Evolutionary conservation across 495 filamentous ascomycete species (phyloP).

Genomic region (Echria macrotheca): DNA sequence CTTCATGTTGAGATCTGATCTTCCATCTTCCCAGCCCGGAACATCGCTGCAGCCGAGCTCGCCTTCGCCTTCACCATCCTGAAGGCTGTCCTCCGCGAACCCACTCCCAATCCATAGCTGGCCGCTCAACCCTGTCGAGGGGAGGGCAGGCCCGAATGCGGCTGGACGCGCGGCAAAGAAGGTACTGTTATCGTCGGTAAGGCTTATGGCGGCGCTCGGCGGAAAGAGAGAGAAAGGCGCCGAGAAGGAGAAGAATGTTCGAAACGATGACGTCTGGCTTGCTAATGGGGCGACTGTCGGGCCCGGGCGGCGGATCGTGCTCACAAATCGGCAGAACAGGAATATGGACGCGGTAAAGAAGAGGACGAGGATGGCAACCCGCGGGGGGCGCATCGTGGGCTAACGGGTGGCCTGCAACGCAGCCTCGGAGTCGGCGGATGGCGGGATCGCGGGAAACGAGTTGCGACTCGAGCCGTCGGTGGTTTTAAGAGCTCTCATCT

Average conservation of each 20-base stretch:
- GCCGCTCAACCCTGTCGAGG: constrained; percentile 69
- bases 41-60: constrained; percentile 98
- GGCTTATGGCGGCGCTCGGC: constrained; percentile 87
- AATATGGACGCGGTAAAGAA: constrained; percentile 44
- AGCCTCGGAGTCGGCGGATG: constrained; percentile 7
- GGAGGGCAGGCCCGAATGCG: constrained; percentile 81
- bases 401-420: constrained; percentile 1
- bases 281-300: constrained; percentile 22
- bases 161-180: constrained; percentile 92
- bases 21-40: constrained; percentile 70
- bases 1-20: constrained; percentile 26
- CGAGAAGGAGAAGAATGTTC: constrained; percentile 43
- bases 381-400: constrained; percentile 41
- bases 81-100: constrained; percentile 68
- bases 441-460: constrained; percentile 9
- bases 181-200: constrained; percentile 96
- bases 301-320: constrained; percentile 24
- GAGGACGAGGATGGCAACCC: constrained; percentile 40
- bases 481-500: constrained; percentile 1
- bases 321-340: constrained; percentile 41
- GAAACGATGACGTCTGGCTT: constrained; percentile 30
- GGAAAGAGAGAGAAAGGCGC: constrained; percentile 74
- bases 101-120: constrained; percentile 87
- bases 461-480: constrained; percentile 7
- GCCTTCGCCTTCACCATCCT: constrained; percentile 63